Base-by-base conservation (phyloP, 352 stramenopile genomes). In the Phytophthora idaei region DNA sequence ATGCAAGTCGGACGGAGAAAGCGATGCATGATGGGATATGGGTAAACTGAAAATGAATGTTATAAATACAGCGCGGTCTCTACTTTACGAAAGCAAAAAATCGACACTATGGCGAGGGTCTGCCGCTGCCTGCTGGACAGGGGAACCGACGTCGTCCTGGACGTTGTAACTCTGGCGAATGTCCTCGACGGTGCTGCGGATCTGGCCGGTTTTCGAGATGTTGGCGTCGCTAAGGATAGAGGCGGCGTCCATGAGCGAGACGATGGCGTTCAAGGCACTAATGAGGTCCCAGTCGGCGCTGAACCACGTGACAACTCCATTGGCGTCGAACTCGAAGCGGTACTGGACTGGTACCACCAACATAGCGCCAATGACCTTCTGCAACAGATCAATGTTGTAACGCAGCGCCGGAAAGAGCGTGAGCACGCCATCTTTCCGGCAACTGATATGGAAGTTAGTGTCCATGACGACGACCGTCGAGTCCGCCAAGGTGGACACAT, bases 241-340 rank as follows among this genome's bases (percentile, higher is more conserved):
- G 7, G 69, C 71, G 3, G 78, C 80, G 36, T 78, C 77, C 21
- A 72, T 50, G n/a, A 92, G 62, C 25, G 69, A 81, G 1, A 79
- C 79, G n/a, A 88, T 47, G 11, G 72, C 48, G 21, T 56, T 69
- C 1, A 92, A 55, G 0, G 76, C 81, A 2, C 31, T 48, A 9
- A 92, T 69, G 53, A 90, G 79, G 65, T 90, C 80, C 68, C 82
- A 78, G 39, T 92, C 77, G 25, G 75, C 74, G 42, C 78, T 83
- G 34, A 90, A 78, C 80, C 78, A 90, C 37, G 46, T 90, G 25
- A 85, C 57, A 28, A 63, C 36, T 32, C 77, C 80, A 21, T 65
- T 50, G 0, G 34, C 15, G 17, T 85, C 80, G 39, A 92, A 88
- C 28, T 87, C 54, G 61, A 92, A 90, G 46, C 64, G 69, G 54